phyloP scores from a whole-genome alignment of 2,329 filamentous ascomycete species.

The Apiospora pterosperma region DNA sequence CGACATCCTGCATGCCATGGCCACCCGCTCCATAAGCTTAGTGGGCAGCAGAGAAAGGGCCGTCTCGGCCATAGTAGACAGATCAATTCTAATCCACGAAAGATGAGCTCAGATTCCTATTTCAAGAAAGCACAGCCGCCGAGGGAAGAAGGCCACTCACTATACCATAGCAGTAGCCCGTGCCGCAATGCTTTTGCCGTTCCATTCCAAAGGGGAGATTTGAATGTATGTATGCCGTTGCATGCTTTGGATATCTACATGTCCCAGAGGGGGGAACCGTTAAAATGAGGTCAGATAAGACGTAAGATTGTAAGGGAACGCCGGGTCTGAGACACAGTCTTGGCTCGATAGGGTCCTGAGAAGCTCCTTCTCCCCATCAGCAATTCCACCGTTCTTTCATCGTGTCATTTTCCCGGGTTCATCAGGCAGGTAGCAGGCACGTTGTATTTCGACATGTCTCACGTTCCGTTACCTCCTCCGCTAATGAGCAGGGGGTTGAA shows the following conservation, averaged over 20 bases:
- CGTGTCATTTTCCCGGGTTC: background rate
- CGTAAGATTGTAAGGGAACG: background rate
- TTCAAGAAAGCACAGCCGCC: background rate
- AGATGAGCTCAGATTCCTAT: background rate
- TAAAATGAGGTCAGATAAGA: background rate
- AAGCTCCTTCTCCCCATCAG: background rate
- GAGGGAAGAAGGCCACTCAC: background rate
- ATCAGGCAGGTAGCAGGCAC: background rate
- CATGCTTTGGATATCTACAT: background rate
- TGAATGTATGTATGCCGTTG: background rate
- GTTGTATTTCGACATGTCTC: background rate
- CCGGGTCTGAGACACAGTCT: background rate
- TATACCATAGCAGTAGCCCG: background rate
- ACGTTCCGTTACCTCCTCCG: background rate
- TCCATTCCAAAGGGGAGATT: background rate
- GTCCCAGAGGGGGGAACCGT: background rate
- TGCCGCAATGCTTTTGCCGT: background rate
- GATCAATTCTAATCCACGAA: background rate
- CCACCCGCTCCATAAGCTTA: background rate
- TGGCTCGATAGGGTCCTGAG: background rate
- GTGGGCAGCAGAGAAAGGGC: background rate
- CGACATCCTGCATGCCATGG: background rate
- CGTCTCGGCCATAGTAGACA: background rate
- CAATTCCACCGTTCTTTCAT: too few species aligned
- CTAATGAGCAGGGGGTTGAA: background rate